Evolutionary conservation across 2,329 filamentous ascomycete genomes (phyloP).

Genomic region (Pleurostoma richardsiae): DNA sequence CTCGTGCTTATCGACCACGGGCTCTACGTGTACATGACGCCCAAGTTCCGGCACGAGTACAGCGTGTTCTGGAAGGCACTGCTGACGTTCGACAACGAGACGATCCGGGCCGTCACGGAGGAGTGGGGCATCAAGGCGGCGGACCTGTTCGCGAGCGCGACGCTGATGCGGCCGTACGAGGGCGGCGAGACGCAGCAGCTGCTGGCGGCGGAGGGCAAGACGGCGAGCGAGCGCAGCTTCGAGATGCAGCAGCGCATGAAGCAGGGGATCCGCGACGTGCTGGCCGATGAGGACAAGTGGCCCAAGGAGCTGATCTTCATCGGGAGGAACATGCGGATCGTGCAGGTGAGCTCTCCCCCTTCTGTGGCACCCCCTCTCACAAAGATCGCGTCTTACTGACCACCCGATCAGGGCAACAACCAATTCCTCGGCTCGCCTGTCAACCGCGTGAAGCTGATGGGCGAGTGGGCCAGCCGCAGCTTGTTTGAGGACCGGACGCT

Average conservation of each 20-base stretch:
- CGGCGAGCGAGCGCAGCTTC: slow-evolving; percentile 70
- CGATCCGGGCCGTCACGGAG: slow-evolving; percentile 65
- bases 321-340: slow-evolving; percentile 85
- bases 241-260: slow-evolving; percentile 86
- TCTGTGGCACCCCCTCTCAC: too few species aligned
- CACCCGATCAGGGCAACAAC: slow-evolving; percentile 60
- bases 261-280: slow-evolving; percentile 60
- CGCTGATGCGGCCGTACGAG: slow-evolving; percentile 83
- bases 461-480: slow-evolving; percentile 80
- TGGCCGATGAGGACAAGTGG: slow-evolving; percentile 83
- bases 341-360: slow-evolving; percentile 43
- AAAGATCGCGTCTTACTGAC: too few species aligned
- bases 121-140: slow-evolving; percentile 85
- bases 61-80: slow-evolving; percentile 89
- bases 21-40: slow-evolving; percentile 87
- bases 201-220: slow-evolving; percentile 53
- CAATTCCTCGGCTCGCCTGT: slow-evolving; percentile 86
- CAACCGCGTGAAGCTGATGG: slow-evolving; percentile 91
- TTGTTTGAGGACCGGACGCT: slow-evolving; percentile 71
- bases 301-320: slow-evolving; percentile 90
- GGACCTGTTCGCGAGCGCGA: slow-evolving; percentile 88
- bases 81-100: slow-evolving; percentile 86
- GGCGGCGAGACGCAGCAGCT: slow-evolving; percentile 73
- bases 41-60: slow-evolving; percentile 81
- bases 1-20: slow-evolving; percentile 96